Percentiles rank a stretch among this genome's conserved stretches.
These are phyloP conservation scores for Paraphoma chrysanthemicola DNA, from an alignment of 2,329 filamentous ascomycete species.

Conservation along the genomic window DNA sequence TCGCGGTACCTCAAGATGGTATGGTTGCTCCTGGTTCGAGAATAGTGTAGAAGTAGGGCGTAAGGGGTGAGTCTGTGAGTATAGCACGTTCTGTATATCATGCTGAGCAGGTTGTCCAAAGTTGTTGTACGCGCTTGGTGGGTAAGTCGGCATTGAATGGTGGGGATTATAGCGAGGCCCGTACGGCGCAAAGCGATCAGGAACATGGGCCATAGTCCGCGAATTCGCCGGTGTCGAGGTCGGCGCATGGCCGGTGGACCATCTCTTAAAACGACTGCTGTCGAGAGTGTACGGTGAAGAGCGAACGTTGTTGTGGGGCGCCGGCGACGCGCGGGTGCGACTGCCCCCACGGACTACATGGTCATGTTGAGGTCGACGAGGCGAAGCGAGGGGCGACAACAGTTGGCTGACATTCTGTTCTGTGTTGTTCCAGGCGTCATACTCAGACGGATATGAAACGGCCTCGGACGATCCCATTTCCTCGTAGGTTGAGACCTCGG, in stretches of 20 bases:
- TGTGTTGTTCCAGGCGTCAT: constrained; percentile 71
- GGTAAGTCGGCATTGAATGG: constrained; percentile 48
- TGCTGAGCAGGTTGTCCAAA: constrained; percentile 24
- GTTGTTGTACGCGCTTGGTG: constrained; percentile 38
- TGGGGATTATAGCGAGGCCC: constrained; percentile 61
- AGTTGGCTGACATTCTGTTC: constrained; percentile 69
- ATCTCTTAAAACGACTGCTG: constrained; percentile 71
- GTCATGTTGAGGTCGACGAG: constrained; percentile 67
- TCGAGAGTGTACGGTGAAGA: constrained; percentile 76
- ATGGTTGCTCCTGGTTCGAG: constrained; percentile 59
- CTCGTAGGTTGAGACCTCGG: constrained; percentile 74
- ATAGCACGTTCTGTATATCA: constrained; percentile 42
- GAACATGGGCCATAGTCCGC: constrained; percentile 62
- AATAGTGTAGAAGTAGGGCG: constrained; percentile 57
- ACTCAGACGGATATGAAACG: constrained; percentile 65
- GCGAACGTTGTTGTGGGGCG: constrained; percentile 71
- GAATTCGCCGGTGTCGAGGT: constrained; percentile 69
- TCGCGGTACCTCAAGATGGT: constrained; percentile 64
- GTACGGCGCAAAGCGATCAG: constrained; percentile 68
- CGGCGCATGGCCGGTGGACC: constrained; percentile 70
- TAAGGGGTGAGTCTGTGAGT: constrained; percentile 58
- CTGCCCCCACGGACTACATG: constrained; percentile 59
- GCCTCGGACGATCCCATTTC: constrained; percentile 75
- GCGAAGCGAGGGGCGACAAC: constrained; percentile 75
- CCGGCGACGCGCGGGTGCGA: constrained; percentile 74